Base-by-base conservation (phyloP, 2,329 filamentous ascomycete species). In the Polychaeton citri region DNA sequence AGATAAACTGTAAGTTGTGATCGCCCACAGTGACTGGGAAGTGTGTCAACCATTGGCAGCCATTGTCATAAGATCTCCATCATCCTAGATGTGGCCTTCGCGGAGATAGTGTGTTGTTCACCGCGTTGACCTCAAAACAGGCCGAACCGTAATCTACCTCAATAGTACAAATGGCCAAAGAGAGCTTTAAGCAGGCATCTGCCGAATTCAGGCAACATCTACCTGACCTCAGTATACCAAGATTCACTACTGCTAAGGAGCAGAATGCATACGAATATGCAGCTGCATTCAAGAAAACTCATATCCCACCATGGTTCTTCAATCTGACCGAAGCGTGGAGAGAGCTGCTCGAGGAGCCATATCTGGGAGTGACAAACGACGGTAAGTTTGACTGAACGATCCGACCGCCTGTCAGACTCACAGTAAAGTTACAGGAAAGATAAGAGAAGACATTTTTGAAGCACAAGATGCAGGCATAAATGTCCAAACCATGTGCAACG, bases 291-390 rank as follows among this genome's bases (percentile, higher is more conserved):
- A 24, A 24, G 21, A 7, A 24, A n/a, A 48, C 36, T 24, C 44
- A 47, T 19, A 37, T 47, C 13, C 51, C 51, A 2, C 51, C 50
- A 2, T 52, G 51, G 51, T 38, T 46, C 5, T 48, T 43, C 41
- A 40, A 43, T 31, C 34, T 45, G 18, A 48, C 43, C 12, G 35
- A 43, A 34, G 38, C 41, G 21, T 49, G 45, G 44, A 38, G 43
- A 21, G 37, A 36, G 19, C n/a, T 52, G 17, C 44, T 54, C 2
- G 49, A 73, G 37, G 78, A 83, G 57, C 79, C 81, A 0, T 85
- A 74, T 53, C 75, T 71, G 48, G 81, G 81, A 17, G 63, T 86
- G 15, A 84, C 81, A 0, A 74, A 58, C 8, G 76, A 85, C 43
- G 81, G 79, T 68, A 58, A 19, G 58, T 44, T 17, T 5, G 21